Evolutionary conservation across 164 flowering plant species (phyloP).

Genomic region (Annona squamosa): DNA sequence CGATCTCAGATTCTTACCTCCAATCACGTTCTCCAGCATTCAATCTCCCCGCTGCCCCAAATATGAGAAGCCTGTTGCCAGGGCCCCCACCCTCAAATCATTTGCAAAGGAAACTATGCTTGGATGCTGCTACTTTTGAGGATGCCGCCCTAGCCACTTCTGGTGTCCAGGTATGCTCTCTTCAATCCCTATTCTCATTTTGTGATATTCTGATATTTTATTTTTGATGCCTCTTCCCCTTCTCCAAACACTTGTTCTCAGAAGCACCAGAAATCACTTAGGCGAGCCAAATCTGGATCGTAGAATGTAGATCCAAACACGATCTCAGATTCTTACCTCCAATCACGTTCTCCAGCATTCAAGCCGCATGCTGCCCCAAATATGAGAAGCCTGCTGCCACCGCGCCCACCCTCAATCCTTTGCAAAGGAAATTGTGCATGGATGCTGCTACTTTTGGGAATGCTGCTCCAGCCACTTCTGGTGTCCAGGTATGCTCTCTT

Average conservation of each 20-base stretch:
- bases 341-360: constrained; percentile 7
- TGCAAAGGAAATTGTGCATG: constrained; percentile 57
- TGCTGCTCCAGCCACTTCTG: constrained; percentile 30
- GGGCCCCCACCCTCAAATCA: constrained; percentile 74
- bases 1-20: constrained; percentile 19
- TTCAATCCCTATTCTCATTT: too few relatives aligned
- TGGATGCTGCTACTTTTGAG: constrained; percentile 41
- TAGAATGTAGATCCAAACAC: constrained; percentile 57
- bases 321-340: constrained; percentile 16
- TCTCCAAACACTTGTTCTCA: constrained; percentile 29
- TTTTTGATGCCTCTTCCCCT: too few relatives aligned
- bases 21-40: constrained; percentile 8
- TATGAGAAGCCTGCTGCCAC: constrained; percentile 68
- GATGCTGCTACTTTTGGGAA: constrained; percentile 41
- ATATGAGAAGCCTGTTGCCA: constrained; percentile 63
- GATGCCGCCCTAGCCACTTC: too few relatives aligned
- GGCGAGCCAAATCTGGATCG: constrained; percentile 14
- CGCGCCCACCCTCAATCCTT: constrained; percentile 69
- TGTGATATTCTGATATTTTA: too few relatives aligned
- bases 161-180: too few relatives aligned
- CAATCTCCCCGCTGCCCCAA: constrained; percentile 15
- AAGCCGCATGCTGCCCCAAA: constrained; percentile 21
- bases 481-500: constrained; percentile 53
- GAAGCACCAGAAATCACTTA: constrained; percentile 25
- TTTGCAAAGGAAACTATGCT: constrained; percentile 61